Conservation (phyloP, 352 stramenopile genomes). For the Blastocystis sp. region DNA sequence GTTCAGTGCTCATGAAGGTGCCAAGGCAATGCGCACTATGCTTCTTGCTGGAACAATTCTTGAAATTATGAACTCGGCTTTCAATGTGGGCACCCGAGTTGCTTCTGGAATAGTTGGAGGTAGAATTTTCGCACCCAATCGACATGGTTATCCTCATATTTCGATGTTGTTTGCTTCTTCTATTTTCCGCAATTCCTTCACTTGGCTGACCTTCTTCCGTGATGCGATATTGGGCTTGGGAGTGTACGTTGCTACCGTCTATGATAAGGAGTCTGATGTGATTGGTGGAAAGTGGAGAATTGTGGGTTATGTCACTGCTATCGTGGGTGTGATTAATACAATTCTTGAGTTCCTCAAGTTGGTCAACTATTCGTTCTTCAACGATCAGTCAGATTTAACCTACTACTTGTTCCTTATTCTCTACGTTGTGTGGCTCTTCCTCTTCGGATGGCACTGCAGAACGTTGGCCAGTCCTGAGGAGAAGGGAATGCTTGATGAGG, state of each 20-base stretch:
- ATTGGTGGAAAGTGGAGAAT: constrained; percentile 38
- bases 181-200: neutral
- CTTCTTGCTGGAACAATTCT: constrained; percentile 13
- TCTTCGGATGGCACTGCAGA: constrained; percentile 42
- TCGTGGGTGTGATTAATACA: neutral
- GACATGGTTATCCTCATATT: neutral
- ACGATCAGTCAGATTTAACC: constrained; percentile 46
- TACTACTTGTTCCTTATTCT: constrained; percentile 37
- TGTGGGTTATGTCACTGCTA: neutral
- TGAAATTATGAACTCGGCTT: constrained; percentile 45
- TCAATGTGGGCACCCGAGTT: neutral
- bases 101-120: neutral
- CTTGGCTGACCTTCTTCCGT: constrained; percentile 49
- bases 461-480: neutral
- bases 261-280: neutral
- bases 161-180: neutral
- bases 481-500: constrained; percentile 32
- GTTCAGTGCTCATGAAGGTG: constrained; percentile 17
- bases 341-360: constrained; percentile 43
- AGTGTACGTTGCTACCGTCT: neutral
- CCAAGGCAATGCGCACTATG: neutral
- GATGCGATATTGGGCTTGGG: constrained; percentile 5
- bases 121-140: neutral
- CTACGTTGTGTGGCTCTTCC: constrained; percentile 1
- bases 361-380: constrained; percentile 38